phyloP scores from a whole-genome alignment of 768 basidiomycete genomes.

The Rickenella mellea region DNA sequence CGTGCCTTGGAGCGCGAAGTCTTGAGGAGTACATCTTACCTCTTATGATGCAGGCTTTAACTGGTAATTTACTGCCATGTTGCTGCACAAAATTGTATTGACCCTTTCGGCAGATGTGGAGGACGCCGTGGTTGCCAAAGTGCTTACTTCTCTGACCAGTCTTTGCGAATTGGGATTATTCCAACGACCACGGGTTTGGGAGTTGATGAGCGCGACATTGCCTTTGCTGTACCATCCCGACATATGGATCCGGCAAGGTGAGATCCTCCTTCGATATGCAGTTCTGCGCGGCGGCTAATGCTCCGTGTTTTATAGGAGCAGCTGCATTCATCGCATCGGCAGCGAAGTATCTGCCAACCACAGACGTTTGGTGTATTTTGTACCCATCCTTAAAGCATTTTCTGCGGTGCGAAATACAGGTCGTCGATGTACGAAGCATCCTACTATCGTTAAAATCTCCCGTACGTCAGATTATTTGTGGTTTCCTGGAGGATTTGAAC shows the following conservation, averaged over 20 bases:
- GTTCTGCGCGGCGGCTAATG: too few relatives aligned
- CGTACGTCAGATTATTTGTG: slow-evolving; percentile 34
- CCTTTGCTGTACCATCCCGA: slow-evolving; percentile 95
- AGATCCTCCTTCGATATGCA: background rate
- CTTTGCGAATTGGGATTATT: slow-evolving; percentile 86
- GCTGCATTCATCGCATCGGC: slow-evolving; percentile 84
- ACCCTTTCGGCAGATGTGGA: slow-evolving; percentile 63
- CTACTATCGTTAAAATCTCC: slow-evolving; percentile 69
- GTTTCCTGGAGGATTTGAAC: background rate
- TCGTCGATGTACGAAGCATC: slow-evolving; percentile 67
- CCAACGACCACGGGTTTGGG: slow-evolving; percentile 95
- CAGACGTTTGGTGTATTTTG: slow-evolving; percentile 95
- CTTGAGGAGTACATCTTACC: slow-evolving; percentile 97
- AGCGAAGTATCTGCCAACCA: slow-evolving; percentile 68
- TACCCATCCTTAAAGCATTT: slow-evolving; percentile 87
- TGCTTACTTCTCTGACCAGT: slow-evolving; percentile 78
- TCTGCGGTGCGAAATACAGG: slow-evolving; percentile 71
- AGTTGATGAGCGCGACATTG: slow-evolving; percentile 79
- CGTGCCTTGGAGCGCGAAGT: slow-evolving; percentile 84
- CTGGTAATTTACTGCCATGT: slow-evolving; percentile 43
- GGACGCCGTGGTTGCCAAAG: slow-evolving; percentile 87
- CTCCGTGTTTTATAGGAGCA: slow-evolving; percentile 44
- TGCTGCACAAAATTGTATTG: background rate
- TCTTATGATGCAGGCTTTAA: slow-evolving; percentile 89
- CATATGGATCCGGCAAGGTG: slow-evolving; percentile 91